Evolutionary conservation across 768 basidiomycete species (phyloP), one percentile per base, ranked within the genome.

Genomic region (Hygrocybe punicea): DNA sequence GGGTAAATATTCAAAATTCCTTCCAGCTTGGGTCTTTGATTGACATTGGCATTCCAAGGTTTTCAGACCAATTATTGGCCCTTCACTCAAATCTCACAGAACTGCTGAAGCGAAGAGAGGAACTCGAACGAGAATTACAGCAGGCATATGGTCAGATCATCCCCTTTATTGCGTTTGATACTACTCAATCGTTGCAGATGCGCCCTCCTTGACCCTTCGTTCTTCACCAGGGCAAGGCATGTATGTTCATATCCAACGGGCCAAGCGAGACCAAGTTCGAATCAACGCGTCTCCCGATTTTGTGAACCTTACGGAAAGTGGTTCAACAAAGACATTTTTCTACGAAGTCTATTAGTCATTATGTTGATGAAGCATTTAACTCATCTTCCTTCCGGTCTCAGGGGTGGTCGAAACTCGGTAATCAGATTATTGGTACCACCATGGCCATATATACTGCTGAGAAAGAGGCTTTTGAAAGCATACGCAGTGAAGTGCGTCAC

Each of bases 321-420:
- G 75, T 36, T 82, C 84, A 1, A 91, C 90, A 0, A 83, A 81
- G 60, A 81, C 76, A 35, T 92, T 84, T 63, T 87, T 91, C 65
- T 77, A 84, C 65, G 76, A 80, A 68, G 90, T 86, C 55, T 40
- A 70, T 62, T 17, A 7, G 45, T 39, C 24, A 33, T 23, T 29
- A 34, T 14, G 35, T 45, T 39, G 34, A 6, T 44, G n/a, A 55
- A n/a, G 50, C n/a, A 36, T 25, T 56, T 10, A 7, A 29, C 13
- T 35, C 33, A 35, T 40, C 29, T 16, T 21, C 40, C 34, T 48
- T 35, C 3, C 8, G 29, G 9, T 45, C 34, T 2, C 54, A 93
- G 91, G 80, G 79, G 59, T 93, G 91, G 91, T 81, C 87, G 7
- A 73, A 78, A 46, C 80, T 93, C 17, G 91, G 89, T n/a, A 73